Evolutionary conservation across 2,329 filamentous ascomycete genomes (phyloP).

Genomic region (Fusarium sublunatum): DNA sequence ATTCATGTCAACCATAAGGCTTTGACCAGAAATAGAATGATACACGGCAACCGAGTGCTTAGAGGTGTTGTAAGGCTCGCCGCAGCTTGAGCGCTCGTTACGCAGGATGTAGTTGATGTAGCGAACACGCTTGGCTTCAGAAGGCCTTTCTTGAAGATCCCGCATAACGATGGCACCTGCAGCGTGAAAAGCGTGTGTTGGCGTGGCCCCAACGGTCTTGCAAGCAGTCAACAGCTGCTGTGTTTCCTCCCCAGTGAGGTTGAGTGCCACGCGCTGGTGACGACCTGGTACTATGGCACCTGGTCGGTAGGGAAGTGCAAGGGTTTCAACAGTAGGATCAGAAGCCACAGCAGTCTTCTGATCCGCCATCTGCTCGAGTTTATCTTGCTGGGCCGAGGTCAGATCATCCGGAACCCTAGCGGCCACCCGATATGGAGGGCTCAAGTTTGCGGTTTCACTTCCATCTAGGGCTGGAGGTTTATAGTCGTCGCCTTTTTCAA

Average conservation of each 20-base stretch:
- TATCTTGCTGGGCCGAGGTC: not conserved
- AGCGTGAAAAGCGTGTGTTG: constrained; percentile 51
- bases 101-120: constrained; percentile 50
- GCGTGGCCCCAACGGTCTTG: constrained; percentile 38
- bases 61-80: constrained; percentile 36
- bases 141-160: constrained; percentile 35
- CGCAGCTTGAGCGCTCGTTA: constrained; percentile 47
- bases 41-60: constrained; percentile 47
- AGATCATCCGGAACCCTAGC: fast-evolving
- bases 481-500: constrained; percentile 20
- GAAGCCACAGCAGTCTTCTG: constrained; percentile 15
- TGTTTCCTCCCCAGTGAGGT: constrained; percentile 32
- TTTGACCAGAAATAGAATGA: constrained; percentile 47
- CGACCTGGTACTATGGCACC: constrained; percentile 31
- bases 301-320: constrained; percentile 36
- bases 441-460: constrained; percentile 27
- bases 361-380: not conserved
- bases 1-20: constrained; percentile 45
- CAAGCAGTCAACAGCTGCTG: constrained; percentile 31
- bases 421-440: constrained; percentile 22
- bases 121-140: constrained; percentile 13
- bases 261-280: constrained; percentile 45
- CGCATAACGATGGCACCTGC: constrained; percentile 47
- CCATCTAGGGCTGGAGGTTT: constrained; percentile 34
- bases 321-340: not conserved